These are phyloP conservation scores for Pyrenula aspistea DNA, from an alignment of 495 filamentous ascomycete species.

Conservation along the genomic window DNA sequence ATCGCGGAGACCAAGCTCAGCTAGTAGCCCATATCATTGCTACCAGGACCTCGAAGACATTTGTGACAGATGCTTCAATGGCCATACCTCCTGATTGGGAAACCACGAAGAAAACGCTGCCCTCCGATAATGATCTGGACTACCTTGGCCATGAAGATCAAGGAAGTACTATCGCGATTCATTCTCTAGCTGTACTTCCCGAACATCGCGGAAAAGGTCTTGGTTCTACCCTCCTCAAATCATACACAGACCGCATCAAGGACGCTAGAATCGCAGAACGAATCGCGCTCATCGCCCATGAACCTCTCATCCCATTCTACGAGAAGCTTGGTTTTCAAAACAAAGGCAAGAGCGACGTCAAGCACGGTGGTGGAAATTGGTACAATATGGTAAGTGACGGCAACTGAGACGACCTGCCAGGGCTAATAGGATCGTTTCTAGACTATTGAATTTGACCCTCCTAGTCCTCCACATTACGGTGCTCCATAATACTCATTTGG, in stretches of 20 bases:
- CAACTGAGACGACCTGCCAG: not conserved
- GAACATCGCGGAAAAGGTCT: slow-evolving; percentile 62
- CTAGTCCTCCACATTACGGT: not conserved
- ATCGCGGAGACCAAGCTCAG: slow-evolving; percentile 34
- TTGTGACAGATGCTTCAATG: slow-evolving; percentile 72
- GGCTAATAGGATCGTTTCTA: not conserved
- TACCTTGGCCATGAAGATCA: slow-evolving; percentile 52
- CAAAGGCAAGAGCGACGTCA: slow-evolving; percentile 49
- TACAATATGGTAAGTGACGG: slow-evolving; percentile 37
- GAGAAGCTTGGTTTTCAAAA: slow-evolving; percentile 61
- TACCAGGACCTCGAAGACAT: slow-evolving; percentile 45
- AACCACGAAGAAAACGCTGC: slow-evolving; percentile 18
- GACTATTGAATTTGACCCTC: not conserved
- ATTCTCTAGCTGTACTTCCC: slow-evolving; percentile 70
- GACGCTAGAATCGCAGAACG: slow-evolving; percentile 55
- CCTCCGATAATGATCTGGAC: slow-evolving; percentile 17
- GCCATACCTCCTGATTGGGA: slow-evolving; percentile 54
- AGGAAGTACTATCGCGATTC: slow-evolving; percentile 65
- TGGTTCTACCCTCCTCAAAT: slow-evolving; percentile 62
- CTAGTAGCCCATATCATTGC: slow-evolving; percentile 77
- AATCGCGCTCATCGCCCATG: slow-evolving; percentile 67
- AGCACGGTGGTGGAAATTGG: slow-evolving; percentile 75
- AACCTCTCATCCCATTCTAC: slow-evolving; percentile 62
- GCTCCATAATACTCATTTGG: not conserved
- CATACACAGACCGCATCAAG: slow-evolving; percentile 62